phyloP scores from a whole-genome alignment of 116 monocot genomes.

The Trichopus zeylanicus region DNA sequence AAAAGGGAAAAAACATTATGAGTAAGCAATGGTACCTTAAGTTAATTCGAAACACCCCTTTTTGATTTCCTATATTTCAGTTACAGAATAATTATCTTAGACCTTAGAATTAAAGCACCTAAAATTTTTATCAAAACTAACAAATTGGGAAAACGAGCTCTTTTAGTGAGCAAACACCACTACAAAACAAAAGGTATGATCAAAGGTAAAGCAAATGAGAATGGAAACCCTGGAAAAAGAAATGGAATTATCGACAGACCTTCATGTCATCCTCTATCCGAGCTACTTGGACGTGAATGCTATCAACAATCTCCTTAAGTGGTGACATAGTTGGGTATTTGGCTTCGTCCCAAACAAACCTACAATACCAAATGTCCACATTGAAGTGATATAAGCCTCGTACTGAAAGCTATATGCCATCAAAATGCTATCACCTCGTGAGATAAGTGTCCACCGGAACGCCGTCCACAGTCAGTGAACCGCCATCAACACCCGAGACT shows the following conservation, averaged over 20 bases:
- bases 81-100: too few relatives aligned
- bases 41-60: too few relatives aligned
- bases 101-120: too few relatives aligned
- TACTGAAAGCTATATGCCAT: too few relatives aligned
- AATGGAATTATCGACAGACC: constrained; percentile 19
- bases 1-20: not conserved
- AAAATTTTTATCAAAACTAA: too few relatives aligned
- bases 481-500: constrained; percentile 51
- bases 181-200: too few relatives aligned
- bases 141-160: too few relatives aligned
- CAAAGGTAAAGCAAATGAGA: not conserved
- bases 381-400: too few relatives aligned
- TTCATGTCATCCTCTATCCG: constrained; percentile 98
- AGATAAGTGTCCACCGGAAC: constrained; percentile 91
- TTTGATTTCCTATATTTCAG: too few relatives aligned
- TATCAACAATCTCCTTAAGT: constrained; percentile 73
- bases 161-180: too few relatives aligned
- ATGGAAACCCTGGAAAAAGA: not conserved
- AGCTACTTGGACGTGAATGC: constrained; percentile 70
- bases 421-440: constrained; percentile 50
- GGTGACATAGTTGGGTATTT: constrained; percentile 86
- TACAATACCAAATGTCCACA: constrained; percentile 13
- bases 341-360: constrained; percentile 96
- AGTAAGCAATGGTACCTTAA: not conserved
- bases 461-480: constrained; percentile 80